phyloP scores from a whole-genome alignment of 768 basidiomycete genomes.

The Boletus rubroflammeus region DNA sequence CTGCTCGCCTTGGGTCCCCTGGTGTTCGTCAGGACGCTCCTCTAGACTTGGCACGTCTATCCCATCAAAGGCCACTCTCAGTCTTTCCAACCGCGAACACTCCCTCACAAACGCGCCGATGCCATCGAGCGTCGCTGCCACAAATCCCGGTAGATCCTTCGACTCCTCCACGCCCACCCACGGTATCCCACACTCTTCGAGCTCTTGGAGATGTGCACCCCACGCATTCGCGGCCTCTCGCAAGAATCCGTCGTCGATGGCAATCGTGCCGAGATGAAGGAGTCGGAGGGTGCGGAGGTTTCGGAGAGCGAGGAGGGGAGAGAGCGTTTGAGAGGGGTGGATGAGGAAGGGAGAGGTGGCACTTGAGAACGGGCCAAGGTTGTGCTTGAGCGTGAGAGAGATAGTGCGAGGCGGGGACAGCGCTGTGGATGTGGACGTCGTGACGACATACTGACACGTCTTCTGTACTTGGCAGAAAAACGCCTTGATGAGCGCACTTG shows the following conservation, averaged over 20 bases:
- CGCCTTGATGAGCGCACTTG: conserved; percentile 14
- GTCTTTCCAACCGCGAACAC: conserved; percentile 17
- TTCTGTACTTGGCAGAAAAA: conserved; percentile 24
- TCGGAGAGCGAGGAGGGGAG: conserved; percentile 22
- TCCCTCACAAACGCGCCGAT: conserved; percentile 18
- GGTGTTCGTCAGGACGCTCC: background rate
- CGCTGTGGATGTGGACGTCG: background rate
- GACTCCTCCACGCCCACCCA: conserved; percentile 22
- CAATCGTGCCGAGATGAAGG: conserved; percentile 26
- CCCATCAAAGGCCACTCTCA: conserved; percentile 28
- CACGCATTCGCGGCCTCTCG: conserved; percentile 26
- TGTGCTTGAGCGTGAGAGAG: conserved; percentile 30
- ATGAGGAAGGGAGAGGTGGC: conserved; percentile 22
- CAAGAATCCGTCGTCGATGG: conserved; percentile 28
- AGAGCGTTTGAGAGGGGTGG: conserved; percentile 21
- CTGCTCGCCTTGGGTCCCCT: background rate
- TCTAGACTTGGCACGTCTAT: background rate
- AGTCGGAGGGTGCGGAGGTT: conserved; percentile 20
- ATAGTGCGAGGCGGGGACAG: background rate
- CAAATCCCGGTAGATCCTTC: conserved; percentile 4
- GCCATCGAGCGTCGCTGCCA: conserved; percentile 21
- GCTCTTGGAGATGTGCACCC: conserved; percentile 23
- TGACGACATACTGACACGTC: conserved; percentile 9
- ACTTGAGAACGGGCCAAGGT: conserved; percentile 20
- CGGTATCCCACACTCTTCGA: conserved; percentile 28